Evolutionary conservation across 768 basidiomycete genomes (phyloP), one percentile per base, ranked within the genome.

Genomic region (Boletus reticuloceps): DNA sequence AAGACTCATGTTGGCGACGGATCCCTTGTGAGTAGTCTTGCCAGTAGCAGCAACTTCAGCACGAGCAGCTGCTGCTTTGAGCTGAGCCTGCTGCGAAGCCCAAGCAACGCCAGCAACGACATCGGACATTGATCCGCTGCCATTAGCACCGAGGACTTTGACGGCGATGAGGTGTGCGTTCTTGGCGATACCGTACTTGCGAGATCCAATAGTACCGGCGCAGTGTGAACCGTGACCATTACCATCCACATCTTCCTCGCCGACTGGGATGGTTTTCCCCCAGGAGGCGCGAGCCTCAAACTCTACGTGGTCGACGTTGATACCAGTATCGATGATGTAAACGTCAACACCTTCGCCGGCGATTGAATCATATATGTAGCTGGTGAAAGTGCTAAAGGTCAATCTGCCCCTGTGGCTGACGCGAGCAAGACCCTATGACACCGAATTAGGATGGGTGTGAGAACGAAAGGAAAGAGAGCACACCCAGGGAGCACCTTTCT

Each of bases 181-280:
- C 85, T 99, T 98, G 48, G 97, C 94, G 43, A 99, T 94, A 74
- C 97, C 97, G 66, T 93, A 98, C 73, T 86, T 90, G 65, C 77
- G 75, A 6, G 91, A 94, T n/a, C 87, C 97, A 61, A 98, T 95
- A 31, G 95, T 99, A 51, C 95, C 95, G 44, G 95, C 94, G 62
- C 93, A 95, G 71, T 95, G 94, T 32, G 90, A 83, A 39, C 96
- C 97, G 67, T 99, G 97, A 58, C 97, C 97, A 71, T 98, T 98
- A 53, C 85, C 91, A 64, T 98, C 97, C 59, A 83, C 82, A 63
- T 98, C 96, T 5, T 79, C 80, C 60, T 96, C 94, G 64, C 88
- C 84, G 64, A 66, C 47, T 9, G 96, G 94, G 58, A 98, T 81
- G 19, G 97, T 98, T 79, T 86, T 89, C 44, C 96, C 97, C 97